Percentiles rank a stretch among this genome's conserved stretches.
phyloP scores from a whole-genome alignment of 1,139 yeast genomes.

The Keqinozyma sinolaborantium region DNA sequence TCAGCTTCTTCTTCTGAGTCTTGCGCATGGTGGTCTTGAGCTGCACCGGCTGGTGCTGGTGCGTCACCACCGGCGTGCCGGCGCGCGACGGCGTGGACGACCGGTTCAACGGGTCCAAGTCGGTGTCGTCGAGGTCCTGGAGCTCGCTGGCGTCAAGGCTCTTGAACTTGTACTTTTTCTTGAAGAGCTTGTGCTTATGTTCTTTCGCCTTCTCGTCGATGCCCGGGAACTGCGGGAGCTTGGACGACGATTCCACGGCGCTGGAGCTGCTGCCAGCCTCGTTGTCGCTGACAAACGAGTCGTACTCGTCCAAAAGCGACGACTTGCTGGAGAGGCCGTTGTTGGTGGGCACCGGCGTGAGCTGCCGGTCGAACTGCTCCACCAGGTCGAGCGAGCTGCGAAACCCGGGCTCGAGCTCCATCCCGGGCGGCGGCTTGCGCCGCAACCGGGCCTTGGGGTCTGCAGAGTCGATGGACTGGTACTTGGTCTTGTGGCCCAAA shows the following conservation, averaged over 20 bases:
- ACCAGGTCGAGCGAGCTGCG: conserved; percentile 6
- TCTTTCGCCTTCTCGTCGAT: conserved; percentile 11
- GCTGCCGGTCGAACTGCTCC: conserved; percentile 5
- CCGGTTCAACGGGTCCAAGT: conserved; percentile 8
- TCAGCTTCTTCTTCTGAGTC: conserved; percentile 41
- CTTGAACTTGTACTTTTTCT: conserved; percentile 13
- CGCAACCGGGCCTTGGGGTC: conserved; percentile 12
- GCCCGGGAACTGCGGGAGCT: conserved; percentile 27
- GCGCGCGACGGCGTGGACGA: conserved; percentile 14
- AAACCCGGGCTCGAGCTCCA: conserved; percentile 3
- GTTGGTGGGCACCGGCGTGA: conserved; percentile 1
- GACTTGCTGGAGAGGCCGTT: conserved; percentile 12
- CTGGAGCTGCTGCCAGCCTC: conserved; percentile 10
- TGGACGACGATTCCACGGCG: conserved; percentile 5
- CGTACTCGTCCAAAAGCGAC: conserved; percentile 11
- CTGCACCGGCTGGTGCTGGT: conserved; percentile 31
- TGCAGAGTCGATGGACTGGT: conserved; percentile 9
- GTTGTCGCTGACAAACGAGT: conserved; percentile 10
- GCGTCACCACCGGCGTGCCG: conserved; percentile 11
- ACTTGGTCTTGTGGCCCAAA: conserved; percentile 2
- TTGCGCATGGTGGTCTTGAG: conserved; percentile 70
- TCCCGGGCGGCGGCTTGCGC: conserved; percentile 27
- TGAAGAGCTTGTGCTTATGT: conserved; percentile 10
- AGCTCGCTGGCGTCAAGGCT: conserved; percentile 15
- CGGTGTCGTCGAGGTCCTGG: conserved; percentile 13